Base-by-base conservation (phyloP, 257 asterid genomes). In the Phtheirospermum japonicum region DNA sequence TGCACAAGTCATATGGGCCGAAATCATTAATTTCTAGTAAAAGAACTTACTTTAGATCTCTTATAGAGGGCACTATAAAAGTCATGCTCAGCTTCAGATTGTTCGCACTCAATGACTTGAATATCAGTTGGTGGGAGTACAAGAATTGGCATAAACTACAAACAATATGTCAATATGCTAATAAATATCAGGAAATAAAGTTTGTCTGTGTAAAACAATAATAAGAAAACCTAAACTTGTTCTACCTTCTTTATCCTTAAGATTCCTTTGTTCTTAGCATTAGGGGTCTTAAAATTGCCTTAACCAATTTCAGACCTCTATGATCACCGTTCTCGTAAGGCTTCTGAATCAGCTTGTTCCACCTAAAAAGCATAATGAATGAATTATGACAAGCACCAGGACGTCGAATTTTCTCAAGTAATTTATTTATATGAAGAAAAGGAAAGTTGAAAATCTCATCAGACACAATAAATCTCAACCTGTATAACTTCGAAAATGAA, bases 401-500 rank as follows among this genome's bases (percentile, higher is more conserved):
- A n/a, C n/a, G n/a, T n/a, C n/a, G n/a, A n/a, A n/a, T n/a, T n/a
- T n/a, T n/a, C n/a, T n/a, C n/a, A n/a, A n/a, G n/a, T n/a, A n/a
- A n/a, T n/a, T n/a, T n/a, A n/a, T 5, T 0, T 10, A 9, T 43
- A 51, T 32, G 36, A 16, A 17, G 51, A 59, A 18, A 48, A 49
- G 6, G 23, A 1, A 48, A 48, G 8, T 14, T 14, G 5, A 17
- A 49, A n/a, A 48, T 28, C 11, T 20, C 34, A 53, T 14, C n/a
- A n/a, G n/a, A n/a, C 18, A 64, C 6, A 3, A 16, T 46, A 46
- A 46, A 14, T 18, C 42, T 56, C 11, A 48, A 89, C 99, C 95
- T 92, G 99, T 77, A 92, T 86, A 73, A 95, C 93, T 77, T 92
- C 99, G 12, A 84, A 94, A n/a, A n/a, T n/a, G n/a, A n/a, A n/a